These are phyloP conservation scores for Bauhinia variegata DNA, from an alignment of 306 rosid species.

Conservation along the genomic window DNA sequence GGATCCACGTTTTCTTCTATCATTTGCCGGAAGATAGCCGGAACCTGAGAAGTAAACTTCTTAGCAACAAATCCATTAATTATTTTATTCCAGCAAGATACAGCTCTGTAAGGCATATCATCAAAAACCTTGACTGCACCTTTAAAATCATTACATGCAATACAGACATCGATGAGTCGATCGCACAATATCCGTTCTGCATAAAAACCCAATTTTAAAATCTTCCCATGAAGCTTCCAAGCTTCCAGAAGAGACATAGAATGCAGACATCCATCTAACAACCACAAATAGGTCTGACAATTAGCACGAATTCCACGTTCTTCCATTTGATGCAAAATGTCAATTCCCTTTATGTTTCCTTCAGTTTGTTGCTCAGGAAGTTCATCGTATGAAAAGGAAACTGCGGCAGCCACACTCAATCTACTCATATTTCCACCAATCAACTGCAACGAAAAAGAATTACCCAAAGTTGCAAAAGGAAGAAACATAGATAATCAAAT, in stretches of 20 bases:
- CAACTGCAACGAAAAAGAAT: conserved; percentile 42
- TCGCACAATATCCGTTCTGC: conserved; percentile 48
- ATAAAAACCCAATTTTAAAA: conserved; percentile 68
- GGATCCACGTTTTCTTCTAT: conserved; percentile 47
- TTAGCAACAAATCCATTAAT: conserved; percentile 46
- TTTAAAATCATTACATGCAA: conserved; percentile 49
- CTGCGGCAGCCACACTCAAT: conserved; percentile 40
- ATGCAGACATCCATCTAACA: conserved; percentile 61
- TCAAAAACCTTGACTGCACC: conserved; percentile 60
- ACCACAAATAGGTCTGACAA: conserved; percentile 72
- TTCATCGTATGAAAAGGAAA: conserved; percentile 43
- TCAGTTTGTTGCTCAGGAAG: conserved; percentile 36
- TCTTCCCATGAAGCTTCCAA: conserved; percentile 68
- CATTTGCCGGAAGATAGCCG: conserved; percentile 58
- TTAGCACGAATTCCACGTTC: conserved; percentile 69
- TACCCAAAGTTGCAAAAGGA: background rate
- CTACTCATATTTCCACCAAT: conserved; percentile 27
- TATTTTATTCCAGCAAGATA: conserved; percentile 69
- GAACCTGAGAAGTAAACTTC: conserved; percentile 42
- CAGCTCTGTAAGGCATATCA: conserved; percentile 50
- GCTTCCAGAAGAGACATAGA: conserved; percentile 55
- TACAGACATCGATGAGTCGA: conserved; percentile 53
- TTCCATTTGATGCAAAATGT: conserved; percentile 67
- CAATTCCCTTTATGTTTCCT: conserved; percentile 43
- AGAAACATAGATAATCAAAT: conserved; percentile 5